Evolutionary conservation across 2,329 filamentous ascomycete species (phyloP).

Genomic region (Dactylonectria estremocensis): DNA sequence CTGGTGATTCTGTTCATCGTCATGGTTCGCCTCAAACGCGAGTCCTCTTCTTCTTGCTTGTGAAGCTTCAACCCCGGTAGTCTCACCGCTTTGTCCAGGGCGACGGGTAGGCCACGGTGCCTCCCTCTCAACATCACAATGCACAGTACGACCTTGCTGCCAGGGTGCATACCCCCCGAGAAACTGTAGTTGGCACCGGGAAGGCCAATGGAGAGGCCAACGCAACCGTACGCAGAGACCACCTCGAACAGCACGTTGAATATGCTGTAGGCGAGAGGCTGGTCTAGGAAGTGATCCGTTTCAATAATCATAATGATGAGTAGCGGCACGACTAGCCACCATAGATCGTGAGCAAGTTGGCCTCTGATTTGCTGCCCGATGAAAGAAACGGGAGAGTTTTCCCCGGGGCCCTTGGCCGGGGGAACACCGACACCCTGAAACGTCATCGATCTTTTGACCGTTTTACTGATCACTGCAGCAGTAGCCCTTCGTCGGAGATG

Average conservation of each 20-base stretch:
- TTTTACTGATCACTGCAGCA: slow-evolving; percentile 51
- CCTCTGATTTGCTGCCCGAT: slow-evolving; percentile 72
- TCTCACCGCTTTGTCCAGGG: slow-evolving; percentile 67
- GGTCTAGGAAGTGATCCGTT: slow-evolving; percentile 65
- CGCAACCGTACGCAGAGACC: slow-evolving; percentile 71
- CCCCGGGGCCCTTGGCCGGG: slow-evolving; percentile 40
- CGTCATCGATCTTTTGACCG: slow-evolving; percentile 56
- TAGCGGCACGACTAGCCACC: slow-evolving; percentile 75
- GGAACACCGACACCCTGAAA: slow-evolving; percentile 62
- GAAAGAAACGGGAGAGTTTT: slow-evolving; percentile 62
- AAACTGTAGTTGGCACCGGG: slow-evolving; percentile 70
- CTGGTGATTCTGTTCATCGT: slow-evolving; percentile 48
- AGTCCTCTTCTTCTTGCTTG: slow-evolving; percentile 52
- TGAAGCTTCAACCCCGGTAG: slow-evolving; percentile 55
- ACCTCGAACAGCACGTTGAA: slow-evolving; percentile 75
- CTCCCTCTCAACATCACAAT: slow-evolving; percentile 71
- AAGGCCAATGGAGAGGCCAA: slow-evolving; percentile 72
- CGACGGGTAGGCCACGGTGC: slow-evolving; percentile 70
- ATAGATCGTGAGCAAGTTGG: slow-evolving; percentile 77
- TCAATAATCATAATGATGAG: slow-evolving; percentile 74
- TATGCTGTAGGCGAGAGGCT: slow-evolving; percentile 68
- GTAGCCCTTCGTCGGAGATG: slow-evolving; percentile 43
- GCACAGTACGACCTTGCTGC: slow-evolving; percentile 72
- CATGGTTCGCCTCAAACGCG: slow-evolving; percentile 46
- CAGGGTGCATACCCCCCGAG: slow-evolving; percentile 66